Percentiles rank a stretch among this genome's conserved stretches.
These are phyloP conservation scores for Eucalyptus tenuipes DNA, from an alignment of 345 rosid genomes.

Conservation along the genomic window DNA sequence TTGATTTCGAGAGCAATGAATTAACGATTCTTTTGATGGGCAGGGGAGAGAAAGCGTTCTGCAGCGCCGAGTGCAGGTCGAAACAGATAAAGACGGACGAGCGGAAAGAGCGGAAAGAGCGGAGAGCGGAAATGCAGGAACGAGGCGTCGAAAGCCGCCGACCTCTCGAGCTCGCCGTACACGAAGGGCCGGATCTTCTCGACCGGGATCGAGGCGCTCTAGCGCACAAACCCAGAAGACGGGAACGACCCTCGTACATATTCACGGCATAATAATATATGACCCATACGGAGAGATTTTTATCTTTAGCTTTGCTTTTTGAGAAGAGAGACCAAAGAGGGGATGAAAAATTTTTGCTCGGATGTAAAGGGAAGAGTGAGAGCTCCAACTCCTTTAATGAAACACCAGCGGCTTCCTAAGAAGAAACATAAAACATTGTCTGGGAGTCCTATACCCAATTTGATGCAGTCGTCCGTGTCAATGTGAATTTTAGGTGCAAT, in stretches of 20 bases:
- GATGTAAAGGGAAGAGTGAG: neutral
- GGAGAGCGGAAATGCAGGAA: slow-evolving; percentile 23
- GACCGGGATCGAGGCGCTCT: slow-evolving; percentile 60
- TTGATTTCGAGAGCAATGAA: too few species aligned
- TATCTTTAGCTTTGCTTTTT: neutral
- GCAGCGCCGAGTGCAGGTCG: slow-evolving; percentile 69
- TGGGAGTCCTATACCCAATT: neutral
- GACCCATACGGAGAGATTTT: neutral
- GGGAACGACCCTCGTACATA: neutral
- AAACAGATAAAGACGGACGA: slow-evolving; percentile 47
- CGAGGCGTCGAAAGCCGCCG: slow-evolving; percentile 16
- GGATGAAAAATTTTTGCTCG: neutral
- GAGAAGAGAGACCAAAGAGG: neutral
- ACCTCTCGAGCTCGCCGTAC: slow-evolving; percentile 30
- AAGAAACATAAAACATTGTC: neutral
- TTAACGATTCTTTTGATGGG: neutral
- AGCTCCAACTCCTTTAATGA: neutral
- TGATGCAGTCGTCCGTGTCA: neutral
- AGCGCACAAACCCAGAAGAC: neutral
- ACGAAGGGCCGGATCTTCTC: slow-evolving; percentile 45
- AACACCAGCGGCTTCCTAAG: neutral
- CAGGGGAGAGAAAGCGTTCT: slow-evolving; percentile 75
- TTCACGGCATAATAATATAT: neutral
- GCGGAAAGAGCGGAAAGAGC: slow-evolving; percentile 20
- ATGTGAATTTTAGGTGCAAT: neutral